Evolutionary conservation across 75 land plant species (phyloP).

Genomic region (Sequoiadendron giganteum): DNA sequence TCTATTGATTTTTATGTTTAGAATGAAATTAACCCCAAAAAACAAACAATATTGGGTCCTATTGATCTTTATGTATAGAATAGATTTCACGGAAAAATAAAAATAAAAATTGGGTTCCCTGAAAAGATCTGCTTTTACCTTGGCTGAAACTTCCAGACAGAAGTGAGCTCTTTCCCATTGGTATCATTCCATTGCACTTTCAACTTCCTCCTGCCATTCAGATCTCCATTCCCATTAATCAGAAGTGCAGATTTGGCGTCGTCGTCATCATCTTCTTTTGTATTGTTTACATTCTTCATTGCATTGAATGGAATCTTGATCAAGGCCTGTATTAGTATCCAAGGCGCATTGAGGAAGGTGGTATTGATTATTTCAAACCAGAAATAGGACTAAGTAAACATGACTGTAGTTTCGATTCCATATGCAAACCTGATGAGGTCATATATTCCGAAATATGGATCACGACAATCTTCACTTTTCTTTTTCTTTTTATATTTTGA

Average conservation of each 20-base stretch:
- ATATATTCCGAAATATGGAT: background rate
- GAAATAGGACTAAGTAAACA: background rate
- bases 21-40: background rate
- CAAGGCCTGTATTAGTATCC: background rate
- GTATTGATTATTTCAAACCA: background rate
- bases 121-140: background rate
- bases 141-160: conserved; percentile 1
- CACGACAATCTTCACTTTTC: background rate
- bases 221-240: background rate
- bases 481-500: background rate
- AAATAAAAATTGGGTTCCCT: background rate
- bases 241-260: background rate
- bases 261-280: background rate
- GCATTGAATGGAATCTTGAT: background rate
- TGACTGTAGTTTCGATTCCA: background rate
- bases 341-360: background rate
- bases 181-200: conserved; percentile 9
- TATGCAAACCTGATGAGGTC: background rate
- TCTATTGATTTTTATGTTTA: background rate
- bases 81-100: background rate
- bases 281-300: background rate
- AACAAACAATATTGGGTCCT: background rate
- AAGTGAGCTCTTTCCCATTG: conserved; percentile 12
- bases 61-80: background rate
- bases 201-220: background rate